Percentiles rank a stretch among this genome's conserved stretches.
Conservation (phyloP, 2,329 filamentous ascomycete genomes). For the Xylariaceae sp. region DNA sequence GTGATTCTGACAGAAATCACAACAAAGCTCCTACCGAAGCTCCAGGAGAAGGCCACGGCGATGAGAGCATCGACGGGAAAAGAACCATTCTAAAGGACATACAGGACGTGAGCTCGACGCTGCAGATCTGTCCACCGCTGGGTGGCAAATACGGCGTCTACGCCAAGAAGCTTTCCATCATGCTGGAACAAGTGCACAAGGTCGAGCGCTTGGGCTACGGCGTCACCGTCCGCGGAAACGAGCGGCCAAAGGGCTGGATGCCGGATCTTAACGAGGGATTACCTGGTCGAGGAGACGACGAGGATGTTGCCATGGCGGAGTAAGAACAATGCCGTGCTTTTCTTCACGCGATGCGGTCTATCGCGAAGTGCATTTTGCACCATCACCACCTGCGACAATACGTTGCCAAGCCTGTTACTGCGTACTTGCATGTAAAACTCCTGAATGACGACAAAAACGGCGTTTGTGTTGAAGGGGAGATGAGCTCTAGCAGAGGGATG, state of each 20-base stretch:
- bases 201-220: constrained; percentile 90
- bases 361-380: too few species aligned
- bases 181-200: constrained; percentile 86
- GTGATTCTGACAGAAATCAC: constrained; percentile 25
- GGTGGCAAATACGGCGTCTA: constrained; percentile 48
- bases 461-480: not conserved
- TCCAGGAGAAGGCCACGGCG: constrained; percentile 16
- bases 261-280: constrained; percentile 58
- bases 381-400: not conserved
- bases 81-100: constrained; percentile 73
- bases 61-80: constrained; percentile 28
- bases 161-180: constrained; percentile 76
- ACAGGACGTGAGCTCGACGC: constrained; percentile 68
- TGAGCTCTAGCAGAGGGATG: not conserved
- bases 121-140: constrained; percentile 67
- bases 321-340: constrained; percentile 7
- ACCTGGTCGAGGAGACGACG: constrained; percentile 20
- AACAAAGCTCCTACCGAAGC: not conserved
- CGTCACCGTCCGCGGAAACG: constrained; percentile 78
- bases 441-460: not conserved
- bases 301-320: constrained; percentile 26
- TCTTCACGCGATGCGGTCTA: too few species aligned
- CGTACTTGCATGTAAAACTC: not conserved
- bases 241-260: constrained; percentile 87
- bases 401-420: not conserved